Conservation (phyloP, 768 basidiomycete genomes). For the Kockovaella imperatae region DNA sequence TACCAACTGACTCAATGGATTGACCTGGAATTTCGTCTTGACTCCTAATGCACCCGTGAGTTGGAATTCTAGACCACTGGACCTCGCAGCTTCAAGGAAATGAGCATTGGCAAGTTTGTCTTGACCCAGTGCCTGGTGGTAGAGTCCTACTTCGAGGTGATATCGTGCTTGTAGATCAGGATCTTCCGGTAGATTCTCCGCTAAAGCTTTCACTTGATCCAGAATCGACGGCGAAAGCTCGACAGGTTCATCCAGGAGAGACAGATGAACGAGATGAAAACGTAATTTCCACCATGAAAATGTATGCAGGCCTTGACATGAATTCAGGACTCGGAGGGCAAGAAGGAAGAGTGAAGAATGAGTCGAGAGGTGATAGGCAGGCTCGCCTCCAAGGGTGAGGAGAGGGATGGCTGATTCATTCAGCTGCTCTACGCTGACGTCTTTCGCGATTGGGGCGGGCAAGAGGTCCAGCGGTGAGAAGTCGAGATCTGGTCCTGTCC, state of each 20-base stretch:
- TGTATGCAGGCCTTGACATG: constrained; percentile 51
- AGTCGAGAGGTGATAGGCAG: constrained; percentile 82
- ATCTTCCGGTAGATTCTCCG: constrained; percentile 49
- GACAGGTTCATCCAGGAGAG: constrained; percentile 76
- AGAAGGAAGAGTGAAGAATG: constrained; percentile 64
- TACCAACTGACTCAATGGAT: constrained; percentile 78
- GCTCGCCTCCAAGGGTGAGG: constrained; percentile 80
- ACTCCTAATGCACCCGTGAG: constrained; percentile 88
- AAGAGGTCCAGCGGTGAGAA: constrained; percentile 48
- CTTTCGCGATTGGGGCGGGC: constrained; percentile 39
- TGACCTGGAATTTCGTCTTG: constrained; percentile 86
- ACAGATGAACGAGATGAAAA: constrained; percentile 57
- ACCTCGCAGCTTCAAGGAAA: constrained; percentile 69
- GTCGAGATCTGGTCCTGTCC: constrained; percentile 85
- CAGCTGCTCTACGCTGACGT: constrained; percentile 48
- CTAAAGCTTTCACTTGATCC: constrained; percentile 28
- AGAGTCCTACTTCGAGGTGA: constrained; percentile 65
- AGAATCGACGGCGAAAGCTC: constrained; percentile 48
- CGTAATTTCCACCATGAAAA: constrained; percentile 80
- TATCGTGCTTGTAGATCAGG: constrained; percentile 63
- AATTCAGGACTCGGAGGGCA: constrained; percentile 61
- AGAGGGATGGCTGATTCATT: constrained; percentile 63
- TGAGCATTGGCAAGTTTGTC: constrained; percentile 69
- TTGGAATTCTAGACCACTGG: constrained; percentile 75
- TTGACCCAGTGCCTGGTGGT: constrained; percentile 60